Evolutionary conservation across 352 stramenopile species (phyloP), one percentile per base, ranked within the genome.

Genomic region (Phytopythium boreale): DNA sequence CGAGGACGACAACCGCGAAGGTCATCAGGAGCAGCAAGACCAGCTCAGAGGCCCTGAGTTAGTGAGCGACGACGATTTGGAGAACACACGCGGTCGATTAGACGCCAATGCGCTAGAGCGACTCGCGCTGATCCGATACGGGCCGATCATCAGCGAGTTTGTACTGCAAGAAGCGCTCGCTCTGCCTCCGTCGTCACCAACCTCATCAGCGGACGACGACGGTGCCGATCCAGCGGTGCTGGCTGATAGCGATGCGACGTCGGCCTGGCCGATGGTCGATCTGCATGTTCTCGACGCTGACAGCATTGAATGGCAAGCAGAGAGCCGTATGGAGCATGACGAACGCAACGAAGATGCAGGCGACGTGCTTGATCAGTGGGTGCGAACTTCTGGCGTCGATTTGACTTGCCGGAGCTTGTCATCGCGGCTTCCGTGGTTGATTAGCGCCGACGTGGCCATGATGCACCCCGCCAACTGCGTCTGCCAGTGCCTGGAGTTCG

Each of bases 381-480:
- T 52, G 5, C 46, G 12, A 20, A 8, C 2, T 11, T 7, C 46
- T 0, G n/a, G n/a, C 11, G 12, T 31, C 22, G 46, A 52, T 15
- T 15, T 11, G 46, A 27, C 22, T 10, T 5, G 22, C 41, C 15
- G 41, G 15, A 8, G 15, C 4, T 7, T 36, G 20, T 24, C 51
- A 24, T 12, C 20, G 15, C 36, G 17, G n/a, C 53, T 59, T 20
- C 69, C 77, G 17, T 76, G 59, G 66, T 75, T 69, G 69, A 57
- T 87, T 24, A 66, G 56, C 6, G 43, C 59, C 2, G 77, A 87
- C 24, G 59, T 75, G 41, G 52, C 20, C 14, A 75, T 68, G 62
- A 36, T 78, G 50, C 71, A 81, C 50, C 57, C 69, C 9, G 26
- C 22, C 2, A 57, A 27, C 26, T 82, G 71, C 61, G 27, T 41